Conservation (phyloP, 345 rosid genomes). For the Balakata baccata region DNA sequence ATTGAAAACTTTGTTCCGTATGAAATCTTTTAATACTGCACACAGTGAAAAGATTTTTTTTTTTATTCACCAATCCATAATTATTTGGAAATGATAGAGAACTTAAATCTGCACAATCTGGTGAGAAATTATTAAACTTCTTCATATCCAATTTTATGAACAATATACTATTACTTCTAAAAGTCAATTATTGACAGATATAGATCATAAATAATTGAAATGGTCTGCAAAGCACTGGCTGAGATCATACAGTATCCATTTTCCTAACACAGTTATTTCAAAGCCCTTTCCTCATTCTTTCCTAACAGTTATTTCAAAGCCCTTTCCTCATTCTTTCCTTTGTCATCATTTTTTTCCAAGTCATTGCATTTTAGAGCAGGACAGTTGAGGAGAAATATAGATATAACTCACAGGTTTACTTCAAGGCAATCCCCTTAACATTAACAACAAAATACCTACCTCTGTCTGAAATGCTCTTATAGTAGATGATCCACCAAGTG, state of each 20-base stretch:
- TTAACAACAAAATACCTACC: constrained; percentile 39
- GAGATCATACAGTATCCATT: neutral
- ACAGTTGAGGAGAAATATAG: neutral
- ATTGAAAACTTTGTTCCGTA: neutral
- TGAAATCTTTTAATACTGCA: neutral
- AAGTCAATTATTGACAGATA: neutral
- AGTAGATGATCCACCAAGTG: constrained; percentile 87
- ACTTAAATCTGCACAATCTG: neutral
- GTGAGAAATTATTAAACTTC: neutral
- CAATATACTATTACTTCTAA: neutral
- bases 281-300: neutral
- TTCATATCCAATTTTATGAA: neutral
- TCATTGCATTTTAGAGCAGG: neutral
- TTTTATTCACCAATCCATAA: neutral
- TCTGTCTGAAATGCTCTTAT: constrained; percentile 80
- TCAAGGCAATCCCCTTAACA: neutral
- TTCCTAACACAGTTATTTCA: neutral
- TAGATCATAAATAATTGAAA: neutral
- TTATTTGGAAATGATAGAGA: neutral
- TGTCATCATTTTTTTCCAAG: neutral
- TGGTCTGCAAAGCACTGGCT: neutral
- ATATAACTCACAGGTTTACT: neutral
- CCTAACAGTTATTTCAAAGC: neutral
- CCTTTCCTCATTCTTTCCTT: neutral
- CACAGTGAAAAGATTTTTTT: neutral